Percentiles rank a stretch among this genome's conserved stretches.
Evolutionary conservation across 1,284 basidiomycete species (phyloP).

Genomic region (Cutaneotrichosporon sp.): DNA sequence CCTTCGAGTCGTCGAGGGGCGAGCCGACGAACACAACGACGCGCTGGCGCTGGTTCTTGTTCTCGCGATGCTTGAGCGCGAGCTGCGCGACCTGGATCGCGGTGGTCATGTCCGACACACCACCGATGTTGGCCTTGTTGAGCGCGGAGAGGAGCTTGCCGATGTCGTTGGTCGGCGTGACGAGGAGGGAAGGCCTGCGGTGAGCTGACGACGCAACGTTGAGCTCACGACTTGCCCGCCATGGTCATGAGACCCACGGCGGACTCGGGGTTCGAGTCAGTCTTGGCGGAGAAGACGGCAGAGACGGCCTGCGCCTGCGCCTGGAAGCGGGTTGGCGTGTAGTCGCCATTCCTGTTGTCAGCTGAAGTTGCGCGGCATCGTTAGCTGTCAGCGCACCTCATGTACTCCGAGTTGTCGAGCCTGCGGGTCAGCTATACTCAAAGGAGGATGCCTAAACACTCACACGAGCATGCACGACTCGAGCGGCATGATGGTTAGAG

Average conservation of each 20-base stretch:
- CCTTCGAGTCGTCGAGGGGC: constrained; percentile 72
- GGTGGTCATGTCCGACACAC: constrained; percentile 79
- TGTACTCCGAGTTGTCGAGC: constrained; percentile 92
- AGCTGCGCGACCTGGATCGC: constrained; percentile 92
- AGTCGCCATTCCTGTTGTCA: constrained; percentile 76
- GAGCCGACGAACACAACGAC: constrained; percentile 93
- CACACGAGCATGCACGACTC: constrained; percentile 83
- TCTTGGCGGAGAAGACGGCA: constrained; percentile 89
- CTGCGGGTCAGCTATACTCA: constrained; percentile 50
- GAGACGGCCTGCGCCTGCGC: constrained; percentile 92
- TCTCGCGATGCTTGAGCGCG: constrained; percentile 95
- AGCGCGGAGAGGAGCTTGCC: constrained; percentile 85
- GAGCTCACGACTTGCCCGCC: constrained; percentile 87
- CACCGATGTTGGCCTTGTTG: constrained; percentile 73
- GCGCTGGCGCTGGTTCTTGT: constrained; percentile 96
- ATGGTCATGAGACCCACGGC: constrained; percentile 97
- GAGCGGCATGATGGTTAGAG: constrained; percentile 70
- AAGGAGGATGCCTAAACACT: constrained; percentile 19
- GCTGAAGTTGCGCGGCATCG: not conserved
- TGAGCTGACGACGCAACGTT: no score
- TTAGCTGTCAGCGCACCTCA: constrained; percentile 59
- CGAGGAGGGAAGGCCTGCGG: constrained; percentile 84
- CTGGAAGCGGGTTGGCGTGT: constrained; percentile 79
- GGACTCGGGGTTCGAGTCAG: constrained; percentile 94
- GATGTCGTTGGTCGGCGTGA: constrained; percentile 91